These are phyloP conservation scores for Mercurialis annua DNA, from an alignment of 345 rosid genomes.

Conservation along the genomic window DNA sequence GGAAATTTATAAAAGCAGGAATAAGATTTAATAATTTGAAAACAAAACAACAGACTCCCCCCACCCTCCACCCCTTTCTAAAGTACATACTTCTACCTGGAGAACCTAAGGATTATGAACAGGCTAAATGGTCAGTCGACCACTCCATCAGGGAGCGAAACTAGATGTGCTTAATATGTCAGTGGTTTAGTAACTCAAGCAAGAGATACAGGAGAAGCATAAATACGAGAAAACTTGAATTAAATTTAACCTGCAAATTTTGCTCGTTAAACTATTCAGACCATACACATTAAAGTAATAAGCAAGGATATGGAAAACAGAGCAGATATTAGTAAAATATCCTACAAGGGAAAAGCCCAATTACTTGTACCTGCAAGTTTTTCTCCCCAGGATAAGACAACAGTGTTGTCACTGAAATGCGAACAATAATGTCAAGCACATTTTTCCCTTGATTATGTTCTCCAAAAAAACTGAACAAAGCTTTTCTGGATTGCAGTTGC, in stretches of 20 bases:
- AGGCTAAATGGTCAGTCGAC: not conserved
- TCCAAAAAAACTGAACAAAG: constrained; percentile 65
- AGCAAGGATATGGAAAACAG: not conserved
- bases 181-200: not conserved
- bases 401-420: constrained; percentile 65
- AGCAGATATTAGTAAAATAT: constrained; percentile 8
- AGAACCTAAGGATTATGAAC: not conserved
- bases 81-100: not conserved
- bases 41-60: not conserved
- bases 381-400: constrained; percentile 93
- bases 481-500: constrained; percentile 48
- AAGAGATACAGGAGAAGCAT: constrained; percentile 11
- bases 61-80: not conserved
- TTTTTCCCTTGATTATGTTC: constrained; percentile 74
- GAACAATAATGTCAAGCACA: constrained; percentile 80
- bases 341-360: constrained; percentile 10
- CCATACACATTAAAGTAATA: not conserved
- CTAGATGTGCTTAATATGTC: not conserved
- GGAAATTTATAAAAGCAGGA: constrained; percentile 3
- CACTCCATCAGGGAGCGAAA: not conserved
- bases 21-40: constrained; percentile 3
- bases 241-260: not conserved
- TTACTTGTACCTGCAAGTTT: constrained; percentile 71
- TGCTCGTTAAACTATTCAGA: not conserved
- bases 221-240: not conserved